A percentile compares a stretch with the other conserved stretches of the same genome.
phyloP scores from a whole-genome alignment of 495 filamentous ascomycete genomes.

The Penicillium odoratum region DNA sequence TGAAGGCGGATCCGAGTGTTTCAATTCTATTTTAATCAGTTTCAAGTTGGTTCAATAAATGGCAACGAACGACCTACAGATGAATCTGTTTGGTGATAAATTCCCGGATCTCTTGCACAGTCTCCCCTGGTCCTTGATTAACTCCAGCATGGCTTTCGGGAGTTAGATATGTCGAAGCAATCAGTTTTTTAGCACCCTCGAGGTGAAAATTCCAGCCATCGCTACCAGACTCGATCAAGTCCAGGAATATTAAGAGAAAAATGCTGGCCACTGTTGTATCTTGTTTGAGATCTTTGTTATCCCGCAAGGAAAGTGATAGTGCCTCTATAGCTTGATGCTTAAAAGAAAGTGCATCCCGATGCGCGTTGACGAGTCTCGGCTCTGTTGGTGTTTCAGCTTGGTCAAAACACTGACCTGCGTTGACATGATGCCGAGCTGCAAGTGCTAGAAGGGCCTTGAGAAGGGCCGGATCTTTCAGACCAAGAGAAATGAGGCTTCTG shows the following conservation, averaged over 20 bases:
- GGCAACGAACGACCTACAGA: conserved; percentile 14
- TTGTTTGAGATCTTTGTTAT: conserved; percentile 21
- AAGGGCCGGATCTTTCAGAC: conserved; percentile 47
- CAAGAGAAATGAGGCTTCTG: conserved; percentile 50
- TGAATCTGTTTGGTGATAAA: conserved; percentile 34
- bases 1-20: conserved; percentile 46
- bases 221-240: conserved; percentile 56
- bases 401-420: conserved; percentile 29
- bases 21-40: conserved; percentile 31
- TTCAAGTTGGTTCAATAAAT: background rate
- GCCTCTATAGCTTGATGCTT: conserved; percentile 52
- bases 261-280: conserved; percentile 50
- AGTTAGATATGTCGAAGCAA: conserved; percentile 25
- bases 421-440: conserved; percentile 55
- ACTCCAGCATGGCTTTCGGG: conserved; percentile 19
- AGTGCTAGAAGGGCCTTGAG: conserved; percentile 53
- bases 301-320: conserved; percentile 33
- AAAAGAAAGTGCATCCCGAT: conserved; percentile 49
- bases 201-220: conserved; percentile 57
- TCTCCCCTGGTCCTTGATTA: conserved; percentile 23
- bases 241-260: conserved; percentile 58
- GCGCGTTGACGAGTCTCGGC: conserved; percentile 20
- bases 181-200: conserved; percentile 47
- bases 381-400: conserved; percentile 13
- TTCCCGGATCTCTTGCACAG: conserved; percentile 26